Evolutionary conservation across 2,329 filamentous ascomycete species (phyloP), one percentile per base, ranked within the genome.

Genomic region (Fusarium bactridioides): DNA sequence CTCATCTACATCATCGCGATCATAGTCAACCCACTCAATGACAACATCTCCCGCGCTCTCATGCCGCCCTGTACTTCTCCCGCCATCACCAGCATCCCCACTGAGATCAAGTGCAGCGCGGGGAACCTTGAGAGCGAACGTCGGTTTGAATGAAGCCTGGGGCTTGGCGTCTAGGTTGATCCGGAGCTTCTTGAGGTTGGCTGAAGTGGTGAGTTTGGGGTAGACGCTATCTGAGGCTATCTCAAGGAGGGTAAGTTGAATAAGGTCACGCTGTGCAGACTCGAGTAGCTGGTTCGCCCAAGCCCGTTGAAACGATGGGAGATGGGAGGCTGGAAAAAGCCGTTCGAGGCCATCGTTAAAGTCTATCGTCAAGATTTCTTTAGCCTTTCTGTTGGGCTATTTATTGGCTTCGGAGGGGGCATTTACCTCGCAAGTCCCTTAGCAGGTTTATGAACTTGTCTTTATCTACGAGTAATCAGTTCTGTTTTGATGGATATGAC

Each of bases 341-440:
- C 83, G 82, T 66, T 86, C 84, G 18, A 86, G 78, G 44, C 84
- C 83, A 75, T 86, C 83, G 74, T 86, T 86, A 76, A 83, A 85
- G 75, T 85, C 84, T 81, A 71, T 10, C 10, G n/a, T 35, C 29
- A 21, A 19, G 29, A 58, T 33, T 67, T 47, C 10, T 13, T 40
- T 15, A 47, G 25, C 19, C 25, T 21, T 31, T n/a, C n/a, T 37
- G 11, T 12, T 10, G 13, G 11, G 16, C 12, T 18, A 38, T 19
- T 29, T 19, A 33, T 33, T 33, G 29, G n/a, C 4, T 23, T 21
- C 15, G 43, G 29, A n/a, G 15, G 15, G 31, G 45, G 4, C 35
- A 47, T 43, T 23, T 78, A 82, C 81, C 80, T 80, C 83, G 82
- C 50, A 85, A 73, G 67, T 86, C 83, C 29, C 72, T 76, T 7